Evolutionary conservation across 805 yeast species (phyloP).

Genomic region (Saccharomycopsis olivae): DNA sequence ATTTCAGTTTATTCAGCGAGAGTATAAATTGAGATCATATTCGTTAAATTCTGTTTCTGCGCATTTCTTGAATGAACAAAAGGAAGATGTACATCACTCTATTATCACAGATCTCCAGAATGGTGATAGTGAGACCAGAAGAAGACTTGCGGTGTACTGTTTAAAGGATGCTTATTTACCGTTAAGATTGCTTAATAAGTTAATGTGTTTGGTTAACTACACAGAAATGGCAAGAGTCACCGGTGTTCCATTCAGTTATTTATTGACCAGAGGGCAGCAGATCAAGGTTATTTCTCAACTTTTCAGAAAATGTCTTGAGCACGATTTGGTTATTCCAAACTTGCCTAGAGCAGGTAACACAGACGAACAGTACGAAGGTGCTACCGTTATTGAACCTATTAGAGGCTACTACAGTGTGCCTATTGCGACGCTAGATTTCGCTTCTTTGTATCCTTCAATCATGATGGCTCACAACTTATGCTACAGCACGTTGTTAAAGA

Average conservation of each 20-base stretch:
- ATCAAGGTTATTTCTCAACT: constrained; percentile 94
- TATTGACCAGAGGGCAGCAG: constrained; percentile 91
- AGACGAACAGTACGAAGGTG: constrained; percentile 96
- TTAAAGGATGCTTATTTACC: constrained; percentile 94
- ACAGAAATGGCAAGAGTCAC: constrained; percentile 99
- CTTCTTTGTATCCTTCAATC: constrained; percentile 93
- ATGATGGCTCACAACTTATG: constrained; percentile 99
- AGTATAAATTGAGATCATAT: constrained; percentile 87
- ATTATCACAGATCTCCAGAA: constrained; percentile 91
- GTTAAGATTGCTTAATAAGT: constrained; percentile 72
- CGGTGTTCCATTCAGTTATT: constrained; percentile 91
- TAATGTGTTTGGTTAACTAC: constrained; percentile 94
- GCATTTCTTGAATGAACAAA: constrained; percentile 86
- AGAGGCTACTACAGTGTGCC: constrained; percentile 97
- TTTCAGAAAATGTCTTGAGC: constrained; percentile 82
- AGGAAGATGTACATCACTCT: constrained; percentile 96
- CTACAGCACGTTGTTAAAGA: constrained; percentile 77
- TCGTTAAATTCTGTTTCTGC: constrained; percentile 94
- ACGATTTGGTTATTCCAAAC: constrained; percentile 85
- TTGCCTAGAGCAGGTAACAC: constrained; percentile 63
- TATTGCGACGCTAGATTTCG: constrained; percentile 95
- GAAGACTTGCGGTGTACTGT: constrained; percentile 95
- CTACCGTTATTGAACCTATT: constrained; percentile 94
- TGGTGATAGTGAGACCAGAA: constrained; percentile 84
- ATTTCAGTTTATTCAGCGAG: constrained; percentile 87